Percentiles rank a stretch among this genome's conserved stretches.
These are phyloP conservation scores for Cladosporium phlei DNA, from an alignment of 2,329 filamentous ascomycete species.

Conservation along the genomic window DNA sequence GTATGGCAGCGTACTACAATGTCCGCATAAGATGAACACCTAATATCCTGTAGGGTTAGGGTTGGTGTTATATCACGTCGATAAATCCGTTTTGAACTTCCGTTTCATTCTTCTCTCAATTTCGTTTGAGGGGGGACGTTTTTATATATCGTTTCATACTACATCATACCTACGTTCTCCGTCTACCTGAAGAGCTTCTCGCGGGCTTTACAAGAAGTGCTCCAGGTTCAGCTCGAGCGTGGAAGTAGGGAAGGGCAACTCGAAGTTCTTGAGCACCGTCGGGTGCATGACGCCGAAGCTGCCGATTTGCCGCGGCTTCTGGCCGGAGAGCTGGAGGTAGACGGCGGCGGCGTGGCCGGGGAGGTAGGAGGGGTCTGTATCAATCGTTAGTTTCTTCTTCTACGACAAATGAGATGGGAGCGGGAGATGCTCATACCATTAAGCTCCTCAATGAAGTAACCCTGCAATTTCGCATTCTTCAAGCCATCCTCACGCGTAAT, in stretches of 20 bases:
- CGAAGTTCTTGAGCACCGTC: slow-evolving; percentile 86
- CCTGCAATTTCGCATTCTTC: slow-evolving; percentile 45
- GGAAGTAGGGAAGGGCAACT: slow-evolving; percentile 88
- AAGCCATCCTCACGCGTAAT: slow-evolving; percentile 69
- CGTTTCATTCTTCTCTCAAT: background rate
- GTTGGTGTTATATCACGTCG: too few relatives aligned
- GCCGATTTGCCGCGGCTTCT: slow-evolving; percentile 70
- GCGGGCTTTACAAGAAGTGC: slow-evolving; percentile 81
- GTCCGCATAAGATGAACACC: too few relatives aligned
- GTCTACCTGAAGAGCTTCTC: slow-evolving; percentile 42
- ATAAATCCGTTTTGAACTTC: background rate
- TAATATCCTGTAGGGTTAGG: too few relatives aligned
- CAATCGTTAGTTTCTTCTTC: background rate
- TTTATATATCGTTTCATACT: background rate
- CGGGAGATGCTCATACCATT: slow-evolving; percentile 52
- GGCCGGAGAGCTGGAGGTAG: slow-evolving; percentile 65
- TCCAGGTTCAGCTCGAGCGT: slow-evolving; percentile 93
- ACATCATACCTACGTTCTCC: background rate
- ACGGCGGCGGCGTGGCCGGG: slow-evolving; percentile 82
- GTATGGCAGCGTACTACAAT: too few relatives aligned
- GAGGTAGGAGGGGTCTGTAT: slow-evolving; percentile 77
- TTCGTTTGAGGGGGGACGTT: background rate
- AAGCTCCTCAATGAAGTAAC: slow-evolving; percentile 91
- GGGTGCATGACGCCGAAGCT: slow-evolving; percentile 93
- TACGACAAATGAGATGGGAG: background rate